phyloP scores from a whole-genome alignment of 164 flowering plant genomes.

The grape (Vitis vinifera) region DNA sequence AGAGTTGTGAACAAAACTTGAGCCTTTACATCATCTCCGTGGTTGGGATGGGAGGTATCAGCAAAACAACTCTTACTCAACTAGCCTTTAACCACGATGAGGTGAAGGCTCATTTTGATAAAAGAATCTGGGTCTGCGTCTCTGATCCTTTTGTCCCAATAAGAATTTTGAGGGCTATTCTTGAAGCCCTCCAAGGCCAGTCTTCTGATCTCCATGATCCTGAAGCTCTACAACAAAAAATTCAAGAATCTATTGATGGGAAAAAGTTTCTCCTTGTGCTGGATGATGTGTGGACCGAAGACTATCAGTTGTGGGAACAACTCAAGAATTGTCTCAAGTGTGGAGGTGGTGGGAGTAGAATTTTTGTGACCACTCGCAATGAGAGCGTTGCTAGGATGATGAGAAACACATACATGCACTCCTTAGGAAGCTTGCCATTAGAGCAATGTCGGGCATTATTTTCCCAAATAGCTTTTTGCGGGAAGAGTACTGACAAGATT shows the following conservation, averaged over 20 bases:
- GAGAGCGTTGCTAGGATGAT: background rate
- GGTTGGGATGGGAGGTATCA: no score
- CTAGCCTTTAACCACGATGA: no score
- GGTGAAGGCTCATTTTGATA: no score
- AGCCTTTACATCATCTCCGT: no score
- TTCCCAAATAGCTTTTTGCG: background rate
- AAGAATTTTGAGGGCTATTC: no score
- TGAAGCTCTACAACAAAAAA: background rate
- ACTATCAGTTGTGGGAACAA: background rate
- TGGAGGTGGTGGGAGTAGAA: background rate
- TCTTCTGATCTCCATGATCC: no score
- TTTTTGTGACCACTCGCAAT: background rate
- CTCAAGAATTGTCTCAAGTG: background rate
- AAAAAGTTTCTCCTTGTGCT: slow-evolving; percentile 5
- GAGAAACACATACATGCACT: background rate
- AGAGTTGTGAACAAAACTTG: no score
- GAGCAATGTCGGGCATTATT: background rate
- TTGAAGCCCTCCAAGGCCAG: no score
- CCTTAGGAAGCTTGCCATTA: background rate
- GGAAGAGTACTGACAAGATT: background rate
- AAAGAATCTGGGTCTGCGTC: no score
- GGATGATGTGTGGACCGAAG: background rate
- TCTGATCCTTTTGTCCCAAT: no score
- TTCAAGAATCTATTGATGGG: background rate
- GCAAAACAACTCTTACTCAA: no score